Evolutionary conservation across 495 filamentous ascomycete species (phyloP).

Genomic region (Aspergillus affinis): DNA sequence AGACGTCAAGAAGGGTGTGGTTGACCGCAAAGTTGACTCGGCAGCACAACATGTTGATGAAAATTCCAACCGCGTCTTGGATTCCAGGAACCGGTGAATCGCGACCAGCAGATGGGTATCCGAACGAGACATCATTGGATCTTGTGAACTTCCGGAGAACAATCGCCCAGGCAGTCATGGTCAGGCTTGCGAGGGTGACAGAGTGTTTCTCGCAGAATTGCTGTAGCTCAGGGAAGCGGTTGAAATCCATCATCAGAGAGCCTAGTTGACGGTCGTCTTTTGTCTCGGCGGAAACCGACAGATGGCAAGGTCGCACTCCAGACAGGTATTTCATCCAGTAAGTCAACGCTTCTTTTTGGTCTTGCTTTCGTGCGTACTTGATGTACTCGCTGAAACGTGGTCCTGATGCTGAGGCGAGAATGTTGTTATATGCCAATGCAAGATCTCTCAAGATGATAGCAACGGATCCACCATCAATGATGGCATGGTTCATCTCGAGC

Average conservation of each 20-base stretch:
- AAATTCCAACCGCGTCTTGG: constrained; percentile 53
- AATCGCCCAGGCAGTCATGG: constrained; percentile 58
- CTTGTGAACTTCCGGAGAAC: constrained; percentile 52
- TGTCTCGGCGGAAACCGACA: constrained; percentile 26
- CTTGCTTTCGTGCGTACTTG: constrained; percentile 40
- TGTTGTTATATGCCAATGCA: constrained; percentile 43
- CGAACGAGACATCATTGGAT: constrained; percentile 59
- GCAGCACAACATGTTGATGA: constrained; percentile 59
- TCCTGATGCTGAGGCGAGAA: constrained; percentile 37
- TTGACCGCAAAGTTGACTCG: constrained; percentile 38
- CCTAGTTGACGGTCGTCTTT: constrained; percentile 18
- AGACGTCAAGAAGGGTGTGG: constrained; percentile 40
- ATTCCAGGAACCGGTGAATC: constrained; percentile 51
- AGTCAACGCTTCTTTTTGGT: constrained; percentile 33
- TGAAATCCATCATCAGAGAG: constrained; percentile 30
- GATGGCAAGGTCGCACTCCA: constrained; percentile 41
- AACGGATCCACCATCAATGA: constrained; percentile 49
- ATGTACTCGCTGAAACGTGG: constrained; percentile 59
- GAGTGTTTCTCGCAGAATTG: constrained; percentile 47
- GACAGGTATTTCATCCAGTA: constrained; percentile 51
- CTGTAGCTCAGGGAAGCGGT: constrained; percentile 40
- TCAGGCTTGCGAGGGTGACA: constrained; percentile 51
- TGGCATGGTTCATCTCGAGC: constrained; percentile 58
- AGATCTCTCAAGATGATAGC: constrained; percentile 43
- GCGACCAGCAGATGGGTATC: constrained; percentile 51